phyloP scores from a whole-genome alignment of 306 rosid genomes.

The Arachis hypogaea region DNA sequence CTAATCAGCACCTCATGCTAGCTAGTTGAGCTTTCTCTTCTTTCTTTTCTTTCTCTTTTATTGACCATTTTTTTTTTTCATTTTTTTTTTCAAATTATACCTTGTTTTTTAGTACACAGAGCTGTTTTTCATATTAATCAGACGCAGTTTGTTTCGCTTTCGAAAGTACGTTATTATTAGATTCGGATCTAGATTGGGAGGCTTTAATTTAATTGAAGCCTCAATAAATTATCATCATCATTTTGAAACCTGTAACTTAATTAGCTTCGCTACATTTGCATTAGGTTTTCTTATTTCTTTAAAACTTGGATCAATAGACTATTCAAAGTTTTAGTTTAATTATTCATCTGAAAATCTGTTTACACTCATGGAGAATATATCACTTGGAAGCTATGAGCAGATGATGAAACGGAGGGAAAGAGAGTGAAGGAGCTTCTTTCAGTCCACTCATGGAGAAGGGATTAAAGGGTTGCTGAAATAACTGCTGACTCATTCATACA shows the following conservation, averaged over 20 bases:
- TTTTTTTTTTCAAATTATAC: neutral
- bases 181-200: neutral
- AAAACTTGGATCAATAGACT: no score
- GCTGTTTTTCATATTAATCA: neutral
- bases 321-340: no score
- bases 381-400: no score
- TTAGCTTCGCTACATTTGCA: neutral
- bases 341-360: no score
- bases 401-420: conserved; percentile 25
- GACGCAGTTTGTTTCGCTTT: neutral
- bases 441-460: conserved; percentile 47
- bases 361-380: no score
- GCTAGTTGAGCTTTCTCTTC: neutral
- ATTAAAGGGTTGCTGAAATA: conserved; percentile 45
- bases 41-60: neutral
- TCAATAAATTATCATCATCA: neutral
- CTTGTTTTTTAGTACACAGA: neutral
- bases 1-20: neutral
- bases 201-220: no score
- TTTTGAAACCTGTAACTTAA: neutral
- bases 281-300: neutral
- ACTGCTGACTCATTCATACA: conserved; percentile 43
- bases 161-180: neutral
- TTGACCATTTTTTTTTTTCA: neutral
- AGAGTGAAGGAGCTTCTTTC: conserved; percentile 60